Evolutionary conservation across 208 protist genomes (phyloP), one percentile per base, ranked within the genome.

Genomic region (Polymyxa betae): DNA sequence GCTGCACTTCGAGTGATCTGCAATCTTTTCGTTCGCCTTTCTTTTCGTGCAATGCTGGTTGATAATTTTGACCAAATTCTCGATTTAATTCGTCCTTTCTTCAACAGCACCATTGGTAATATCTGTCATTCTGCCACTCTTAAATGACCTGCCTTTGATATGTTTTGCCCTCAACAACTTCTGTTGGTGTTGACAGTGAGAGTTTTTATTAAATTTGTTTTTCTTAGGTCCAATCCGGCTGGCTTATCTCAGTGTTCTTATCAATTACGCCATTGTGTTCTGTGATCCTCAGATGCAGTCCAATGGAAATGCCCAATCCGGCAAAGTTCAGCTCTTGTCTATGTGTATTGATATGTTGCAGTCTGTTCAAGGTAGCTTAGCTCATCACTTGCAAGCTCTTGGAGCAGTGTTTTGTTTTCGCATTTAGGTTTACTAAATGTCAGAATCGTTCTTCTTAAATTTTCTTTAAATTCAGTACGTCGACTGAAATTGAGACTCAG

Each of bases 241-340:
- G 16, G 72, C 72, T 20, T 82, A 82, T n/a, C 5, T 82, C 5
- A 82, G 16, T 35, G 72, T 82, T 43, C 40, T 82, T 20, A 5
- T 82, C 72, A 82, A 82, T 43, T 82, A 40, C n/a, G 5, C 72
- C 5, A 82, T 82, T 82, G n/a, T n/a, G 16, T 40, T 82, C 16
- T 20, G 5, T 5, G n/a, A 82, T 45, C 72, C 72, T 20, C 5
- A 82, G 72, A 35, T 82, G n/a, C 12, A 5, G 5, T 35, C n/a
- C 16, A 40, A 5, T 45, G 72, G 35, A 82, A 16, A 35, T 5
- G 5, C 16, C 35, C 72, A 35, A 20, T 82, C 72, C 5, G 72
- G 16, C 5, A 82, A 82, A 43, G n/a, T 82, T 82, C 72, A 82
- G 72, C 72, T 82, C 16, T 43, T 82, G 35, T 82, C 72, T 20